Conservation (phyloP, 768 basidiomycete genomes). For the Lactifluus pinguis region DNA sequence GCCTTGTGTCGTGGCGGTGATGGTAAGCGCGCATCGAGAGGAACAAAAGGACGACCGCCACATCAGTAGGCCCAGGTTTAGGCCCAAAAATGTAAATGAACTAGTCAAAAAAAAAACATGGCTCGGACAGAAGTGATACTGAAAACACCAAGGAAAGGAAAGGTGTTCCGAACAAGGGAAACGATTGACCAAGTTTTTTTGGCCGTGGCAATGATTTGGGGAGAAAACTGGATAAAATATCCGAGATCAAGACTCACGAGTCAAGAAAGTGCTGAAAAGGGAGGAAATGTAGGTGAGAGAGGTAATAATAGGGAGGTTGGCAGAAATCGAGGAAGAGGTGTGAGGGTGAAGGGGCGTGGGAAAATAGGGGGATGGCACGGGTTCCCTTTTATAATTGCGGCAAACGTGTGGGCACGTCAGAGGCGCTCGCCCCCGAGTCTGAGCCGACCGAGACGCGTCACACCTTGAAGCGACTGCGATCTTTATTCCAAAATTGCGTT, state of each 20-base stretch:
- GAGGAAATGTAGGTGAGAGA: conserved; percentile 9
- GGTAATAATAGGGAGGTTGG: conserved; percentile 7
- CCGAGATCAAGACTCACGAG: conserved; percentile 3
- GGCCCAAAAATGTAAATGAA: background rate
- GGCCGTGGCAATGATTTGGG: background rate
- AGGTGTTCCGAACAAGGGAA: conserved; percentile 5
- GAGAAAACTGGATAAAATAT: background rate
- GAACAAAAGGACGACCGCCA: background rate
- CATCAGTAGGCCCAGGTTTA: background rate
- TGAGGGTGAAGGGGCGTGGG: conserved; percentile 24
- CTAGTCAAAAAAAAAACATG: background rate
- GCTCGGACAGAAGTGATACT: background rate
- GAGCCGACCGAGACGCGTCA: background rate
- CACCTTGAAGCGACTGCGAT: background rate
- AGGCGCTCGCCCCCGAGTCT: conserved; percentile 2
- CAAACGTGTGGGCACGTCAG: conserved; percentile 16
- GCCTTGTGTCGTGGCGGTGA: conserved; percentile 7
- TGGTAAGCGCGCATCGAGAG: conserved; percentile 3
- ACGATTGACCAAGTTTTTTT: background rate
- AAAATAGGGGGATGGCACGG: conserved; percentile 18
- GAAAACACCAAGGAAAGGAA: background rate
- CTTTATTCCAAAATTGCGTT: too few species aligned
- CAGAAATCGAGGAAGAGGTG: conserved; percentile 20
- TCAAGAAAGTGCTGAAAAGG: conserved; percentile 1
- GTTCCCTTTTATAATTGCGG: conserved; percentile 20